Evolutionary conservation across 371 early-diverging fungal genomes (phyloP), one percentile per base, ranked within the genome.

Genomic region (Lichtheimia ornata): DNA sequence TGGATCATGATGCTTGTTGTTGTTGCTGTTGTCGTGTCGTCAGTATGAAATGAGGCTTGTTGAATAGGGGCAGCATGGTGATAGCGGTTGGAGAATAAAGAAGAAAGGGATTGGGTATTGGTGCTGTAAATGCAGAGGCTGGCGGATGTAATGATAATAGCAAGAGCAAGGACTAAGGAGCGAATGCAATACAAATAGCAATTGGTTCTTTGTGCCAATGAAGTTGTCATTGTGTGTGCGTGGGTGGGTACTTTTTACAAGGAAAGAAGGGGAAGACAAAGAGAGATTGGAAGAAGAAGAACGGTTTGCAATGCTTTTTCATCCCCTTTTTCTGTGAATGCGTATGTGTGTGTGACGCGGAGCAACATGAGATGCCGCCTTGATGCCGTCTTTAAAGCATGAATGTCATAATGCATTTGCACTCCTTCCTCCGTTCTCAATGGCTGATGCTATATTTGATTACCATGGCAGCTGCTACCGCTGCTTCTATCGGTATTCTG

Each of bases 71-170:
- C 28, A 28, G 2, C 28, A 28, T 52, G 30, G 6, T 13, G n/a
- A 20, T 35, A n/a, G 4, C 42, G 41, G 2, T 35, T 35, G 30
- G 40, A 43, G 53, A 63, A 59, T 25, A 63, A 58, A 12, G 67
- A 54, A 51, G 59, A 56, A 1, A 64, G 27, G 4, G 69, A 56
- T 1, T 57, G 40, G 20, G 69, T 64, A 20, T 70, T 57, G 15
- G 56, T 44, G 30, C 75, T 73, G 49, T 72, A 73, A 7, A 61
- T 52, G 11, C 69, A 55, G 20, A 74, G 67, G 1, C 67, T 72
- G 0, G 62, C 55, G 11, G 69, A 50, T 17, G 70, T 70, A 20
- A 72, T 67, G 12, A 54, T 22, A 13, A 67, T 65, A 15, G 75
- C 64, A 41, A 71, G 60, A 17, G 67, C 50, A 4, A 77, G 60